These are phyloP conservation scores for Mycosphaerelloides madeirae DNA, from an alignment of 2,329 filamentous ascomycete species.

Conservation along the genomic window DNA sequence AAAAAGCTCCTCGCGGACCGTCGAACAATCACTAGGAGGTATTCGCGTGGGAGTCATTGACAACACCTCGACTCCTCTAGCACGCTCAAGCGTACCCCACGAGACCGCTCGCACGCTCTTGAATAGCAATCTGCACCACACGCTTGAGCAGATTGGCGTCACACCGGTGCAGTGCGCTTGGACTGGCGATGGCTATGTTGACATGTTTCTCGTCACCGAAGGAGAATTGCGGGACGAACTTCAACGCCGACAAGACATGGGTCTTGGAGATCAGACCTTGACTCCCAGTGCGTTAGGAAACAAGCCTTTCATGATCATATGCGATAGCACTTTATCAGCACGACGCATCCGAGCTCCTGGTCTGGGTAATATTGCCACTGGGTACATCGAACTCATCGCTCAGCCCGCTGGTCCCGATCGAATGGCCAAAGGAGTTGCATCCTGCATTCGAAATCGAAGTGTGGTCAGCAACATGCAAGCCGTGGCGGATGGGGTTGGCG, in stretches of 20 bases:
- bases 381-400: slow-evolving; percentile 23
- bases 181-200: slow-evolving; percentile 17
- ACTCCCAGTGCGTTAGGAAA: slow-evolving; percentile 16
- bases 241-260: slow-evolving; percentile 11
- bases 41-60: slow-evolving; percentile 16
- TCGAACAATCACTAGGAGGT: slow-evolving; percentile 11
- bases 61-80: slow-evolving; percentile 14
- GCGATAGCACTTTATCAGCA: slow-evolving; percentile 23
- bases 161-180: slow-evolving; percentile 13
- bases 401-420: slow-evolving; percentile 24
- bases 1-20: slow-evolving; percentile 5
- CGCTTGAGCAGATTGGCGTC: slow-evolving; percentile 19
- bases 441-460: slow-evolving; percentile 15
- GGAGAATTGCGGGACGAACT: slow-evolving; percentile 17
- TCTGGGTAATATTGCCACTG: slow-evolving; percentile 15
- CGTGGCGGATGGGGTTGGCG: slow-evolving; percentile 11
- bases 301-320: slow-evolving; percentile 24
- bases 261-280: slow-evolving; percentile 10
- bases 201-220: slow-evolving; percentile 23
- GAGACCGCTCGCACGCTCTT: slow-evolving; percentile 18
- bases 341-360: slow-evolving; percentile 18
- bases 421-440: slow-evolving; percentile 20
- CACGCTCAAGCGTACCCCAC: slow-evolving; percentile 7
- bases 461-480: slow-evolving; percentile 3
- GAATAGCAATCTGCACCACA: slow-evolving; percentile 16